Base-by-base conservation (phyloP, 768 basidiomycete species). In the Lactarius deliciosus region DNA sequence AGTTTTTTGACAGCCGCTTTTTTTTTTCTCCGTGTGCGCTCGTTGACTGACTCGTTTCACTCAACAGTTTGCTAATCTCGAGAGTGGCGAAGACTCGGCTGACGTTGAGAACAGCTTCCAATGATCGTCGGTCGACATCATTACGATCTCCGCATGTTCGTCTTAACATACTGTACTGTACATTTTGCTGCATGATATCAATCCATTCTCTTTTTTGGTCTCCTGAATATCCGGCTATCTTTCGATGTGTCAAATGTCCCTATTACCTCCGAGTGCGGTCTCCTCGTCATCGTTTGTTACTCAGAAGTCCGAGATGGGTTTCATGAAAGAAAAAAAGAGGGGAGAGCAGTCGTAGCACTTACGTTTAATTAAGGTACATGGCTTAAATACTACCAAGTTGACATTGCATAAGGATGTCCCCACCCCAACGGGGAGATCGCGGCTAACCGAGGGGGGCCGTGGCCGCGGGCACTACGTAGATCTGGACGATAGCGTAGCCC, bases 71-170 rank as follows among this genome's bases (percentile, higher is more conserved):
- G 93, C 95, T 34, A 92, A 85, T 74, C 80, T 98, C 71, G 95
- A 96, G 74, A 86, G 86, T 69, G 92, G 91, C 7, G 95, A 97
- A 59, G 94, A 96, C 73, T 92, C 91, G 63, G 95, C 95, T 30
- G 95, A 98, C 76, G 92, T 97, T 10, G 95, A 98, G 80, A 94
- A 98, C 76, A 91, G 88, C 76, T 91, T 98, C 78, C 90, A 90
- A 68, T 97, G 82, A 66, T 53, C 45, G 47, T 84, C 75, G 50
- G 74, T 68, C 70, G 54, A 18, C 40, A 18, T 60, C 50, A 30
- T 56, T 16, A 67, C 55, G 5, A 54, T 20, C 43, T 25, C 34
- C 28, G 22, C 56, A 50, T 45, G 11, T 50, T 43, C 47, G 60
- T 50, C 57, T 60, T 30, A 56, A 9, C 66, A 64, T 60, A 28